phyloP scores from a whole-genome alignment of 192 early-diverging fungal genomes.

The Kappamyces sp. region DNA sequence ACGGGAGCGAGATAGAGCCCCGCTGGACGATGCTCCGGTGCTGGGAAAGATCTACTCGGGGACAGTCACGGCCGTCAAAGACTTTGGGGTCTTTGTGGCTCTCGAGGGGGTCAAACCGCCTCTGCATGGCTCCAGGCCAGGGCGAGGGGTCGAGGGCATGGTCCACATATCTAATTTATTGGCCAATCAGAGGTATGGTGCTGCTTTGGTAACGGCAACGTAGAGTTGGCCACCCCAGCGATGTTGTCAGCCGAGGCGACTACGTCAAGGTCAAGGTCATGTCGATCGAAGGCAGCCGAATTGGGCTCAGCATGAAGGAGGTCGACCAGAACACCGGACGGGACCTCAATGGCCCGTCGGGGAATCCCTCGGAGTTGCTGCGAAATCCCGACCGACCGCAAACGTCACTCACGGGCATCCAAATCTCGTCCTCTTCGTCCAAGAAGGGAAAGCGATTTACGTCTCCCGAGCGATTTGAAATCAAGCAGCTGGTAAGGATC shows the following conservation, averaged over 20 bases:
- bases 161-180: slow-evolving; percentile 77
- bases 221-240: slow-evolving; percentile 70
- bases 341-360: slow-evolving; percentile 53
- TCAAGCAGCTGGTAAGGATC: slow-evolving; percentile 70
- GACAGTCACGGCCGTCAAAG: slow-evolving; percentile 72
- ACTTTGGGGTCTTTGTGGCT: slow-evolving; percentile 90
- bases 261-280: slow-evolving; percentile 91
- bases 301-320: slow-evolving; percentile 92
- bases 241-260: slow-evolving; percentile 81
- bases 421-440: slow-evolving; percentile 26
- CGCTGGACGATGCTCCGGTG: slow-evolving; percentile 70
- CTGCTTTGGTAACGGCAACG: no score
- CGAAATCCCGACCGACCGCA: slow-evolving; percentile 64
- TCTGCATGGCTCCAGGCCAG: no score
- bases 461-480: slow-evolving; percentile 93
- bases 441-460: slow-evolving; percentile 70
- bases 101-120: slow-evolving; percentile 69
- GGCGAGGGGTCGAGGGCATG: slow-evolving; percentile 69
- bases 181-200: slow-evolving; percentile 21
- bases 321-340: slow-evolving; percentile 89
- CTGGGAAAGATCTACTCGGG: slow-evolving; percentile 92
- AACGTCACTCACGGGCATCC: slow-evolving; percentile 43
- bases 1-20: neutral
- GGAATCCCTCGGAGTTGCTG: slow-evolving; percentile 29
- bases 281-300: slow-evolving; percentile 74